Base-by-base conservation (phyloP, 257 asterid genomes). In the Linaria vulgaris region DNA sequence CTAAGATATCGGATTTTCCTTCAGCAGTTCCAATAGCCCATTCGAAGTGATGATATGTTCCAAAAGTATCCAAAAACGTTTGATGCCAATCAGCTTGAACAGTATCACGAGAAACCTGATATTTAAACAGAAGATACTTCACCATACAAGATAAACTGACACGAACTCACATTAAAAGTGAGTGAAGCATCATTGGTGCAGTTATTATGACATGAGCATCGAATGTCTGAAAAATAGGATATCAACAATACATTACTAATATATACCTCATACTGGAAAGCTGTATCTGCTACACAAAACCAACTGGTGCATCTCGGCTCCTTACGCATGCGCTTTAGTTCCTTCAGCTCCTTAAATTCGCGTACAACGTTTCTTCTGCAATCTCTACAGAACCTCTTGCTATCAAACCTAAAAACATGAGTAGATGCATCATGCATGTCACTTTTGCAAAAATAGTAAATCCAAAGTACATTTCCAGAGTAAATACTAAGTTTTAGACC, bases 311-410 rank as follows among this genome's bases (percentile, higher is more conserved):
- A 94, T 41, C 87, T 88, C 61, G 97, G 81, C 72, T 85, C 90
- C 77, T 79, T 87, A 55, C 87, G 80, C 82, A 81, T 77, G 75
- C 99, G 88, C 75, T 87, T 90, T 60, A 94, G 82, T 67, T 94
- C 99, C 82, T 90, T 94, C 68, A 94, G 83, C 83, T 90, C 97
- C 79, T 90, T 94, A 66, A 90, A 94, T 80, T 94, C 99, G 2
- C 99, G 95, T 62, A 94, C 85, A 52, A 94, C 99, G 72, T 94
- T 94, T 80, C 91, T 90, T 77, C 97, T 75, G 86, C 99, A 94
- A 73, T 94, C 99, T 85, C 97, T 82, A 69, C 99, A 94, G 71
- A 94, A 94, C 77, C 97, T 84, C 81, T 94, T 90, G 88, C 95
- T 87, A 64, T 94, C 96, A 67, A 94, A 94, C 85, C 99, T 94